phyloP scores from a whole-genome alignment of 75 land plant genomes.

The Sequoiadendron giganteum region DNA sequence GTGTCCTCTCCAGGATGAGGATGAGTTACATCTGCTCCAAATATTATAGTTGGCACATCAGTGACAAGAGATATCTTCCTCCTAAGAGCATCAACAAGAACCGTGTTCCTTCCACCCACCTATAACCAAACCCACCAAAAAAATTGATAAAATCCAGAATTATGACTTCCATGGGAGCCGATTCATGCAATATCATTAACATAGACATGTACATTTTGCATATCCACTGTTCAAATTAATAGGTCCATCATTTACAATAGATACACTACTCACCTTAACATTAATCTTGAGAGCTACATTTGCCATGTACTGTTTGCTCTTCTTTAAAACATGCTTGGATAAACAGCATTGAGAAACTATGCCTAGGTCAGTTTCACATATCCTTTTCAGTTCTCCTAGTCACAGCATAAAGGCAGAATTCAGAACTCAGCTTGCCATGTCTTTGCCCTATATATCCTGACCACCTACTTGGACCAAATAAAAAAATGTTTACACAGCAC shows the following conservation, averaged over 20 bases:
- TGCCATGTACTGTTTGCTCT: conserved; percentile 85
- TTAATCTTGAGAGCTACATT: conserved; percentile 94
- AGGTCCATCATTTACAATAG: not conserved
- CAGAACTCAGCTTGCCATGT: not conserved
- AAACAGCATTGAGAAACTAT: conserved; percentile 92
- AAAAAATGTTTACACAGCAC: not conserved
- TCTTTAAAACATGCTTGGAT: conserved; percentile 78
- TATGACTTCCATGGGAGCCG: not conserved
- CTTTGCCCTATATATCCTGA: not conserved
- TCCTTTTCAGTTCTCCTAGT: conserved; percentile 84
- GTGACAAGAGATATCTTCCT: conserved; percentile 83
- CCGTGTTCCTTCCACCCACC: conserved; percentile 93
- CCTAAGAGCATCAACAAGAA: conserved; percentile 75
- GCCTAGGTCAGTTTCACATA: conserved; percentile 93
- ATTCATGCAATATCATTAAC: not conserved
- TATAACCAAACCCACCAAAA: conserved; percentile 14
- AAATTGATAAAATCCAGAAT: not conserved
- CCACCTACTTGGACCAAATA: not conserved
- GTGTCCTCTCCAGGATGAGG: conserved; percentile 97
- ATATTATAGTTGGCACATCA: conserved; percentile 85
- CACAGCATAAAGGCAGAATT: conserved; percentile 4
- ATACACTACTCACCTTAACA: conserved; percentile 61
- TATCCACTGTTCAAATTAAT: not conserved
- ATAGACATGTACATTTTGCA: not conserved
- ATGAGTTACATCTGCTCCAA: conserved; percentile 98